Percentiles rank a stretch among this genome's conserved stretches.
These are phyloP conservation scores for Ophiobolus disseminans DNA, from an alignment of 2,329 filamentous ascomycete species.

Conservation along the genomic window DNA sequence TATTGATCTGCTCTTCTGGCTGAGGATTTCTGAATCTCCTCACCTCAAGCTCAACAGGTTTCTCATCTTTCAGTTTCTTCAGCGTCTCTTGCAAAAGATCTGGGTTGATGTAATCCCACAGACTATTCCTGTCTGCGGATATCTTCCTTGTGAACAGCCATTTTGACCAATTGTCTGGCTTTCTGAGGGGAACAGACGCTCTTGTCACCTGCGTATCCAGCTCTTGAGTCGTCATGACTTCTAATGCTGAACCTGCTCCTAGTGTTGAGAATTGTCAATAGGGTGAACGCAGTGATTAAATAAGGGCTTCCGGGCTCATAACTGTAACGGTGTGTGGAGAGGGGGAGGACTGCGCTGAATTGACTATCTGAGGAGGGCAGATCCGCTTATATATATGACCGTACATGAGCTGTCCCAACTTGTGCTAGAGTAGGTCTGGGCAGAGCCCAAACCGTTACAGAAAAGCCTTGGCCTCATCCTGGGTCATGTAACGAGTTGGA, in stretches of 20 bases:
- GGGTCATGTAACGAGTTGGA: too few relatives aligned
- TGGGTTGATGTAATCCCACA: background rate
- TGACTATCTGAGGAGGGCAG: too few relatives aligned
- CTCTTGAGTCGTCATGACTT: background rate
- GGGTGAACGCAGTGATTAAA: background rate
- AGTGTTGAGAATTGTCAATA: background rate
- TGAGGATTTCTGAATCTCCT: background rate
- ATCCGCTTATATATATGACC: too few relatives aligned
- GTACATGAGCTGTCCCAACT: too few relatives aligned
- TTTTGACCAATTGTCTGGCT: slow-evolving; percentile 1
- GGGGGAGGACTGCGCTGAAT: too few relatives aligned
- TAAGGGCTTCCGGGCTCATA: background rate
- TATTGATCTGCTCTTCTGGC: background rate
- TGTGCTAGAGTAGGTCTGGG: background rate
- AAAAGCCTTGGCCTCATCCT: too few relatives aligned
- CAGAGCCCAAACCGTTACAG: background rate
- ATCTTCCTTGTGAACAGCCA: slow-evolving; percentile 1
- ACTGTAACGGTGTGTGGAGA: too few relatives aligned
- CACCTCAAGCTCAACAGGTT: background rate
- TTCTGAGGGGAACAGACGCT: background rate
- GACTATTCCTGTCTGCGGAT: background rate
- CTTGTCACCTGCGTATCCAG: background rate
- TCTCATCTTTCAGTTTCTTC: background rate
- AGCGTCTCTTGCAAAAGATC: slow-evolving; percentile 1
- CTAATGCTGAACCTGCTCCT: background rate